Conservation (phyloP, 208 protist species). For the Wallacemonas sp. region DNA sequence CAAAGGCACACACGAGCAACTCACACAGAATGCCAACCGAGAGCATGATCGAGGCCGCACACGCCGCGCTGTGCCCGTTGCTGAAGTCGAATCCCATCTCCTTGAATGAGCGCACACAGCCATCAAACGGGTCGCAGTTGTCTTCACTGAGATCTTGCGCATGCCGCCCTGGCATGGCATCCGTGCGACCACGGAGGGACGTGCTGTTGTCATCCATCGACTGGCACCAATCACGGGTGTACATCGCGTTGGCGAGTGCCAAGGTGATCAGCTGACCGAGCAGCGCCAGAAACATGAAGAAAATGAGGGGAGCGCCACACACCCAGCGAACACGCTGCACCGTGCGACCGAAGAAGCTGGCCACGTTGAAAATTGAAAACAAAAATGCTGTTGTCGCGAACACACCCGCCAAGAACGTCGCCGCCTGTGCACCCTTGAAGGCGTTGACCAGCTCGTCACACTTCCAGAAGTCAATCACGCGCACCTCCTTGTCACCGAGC, state of each 20-base stretch:
- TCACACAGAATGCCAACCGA: neutral
- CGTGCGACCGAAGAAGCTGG: slow-evolving; percentile 13
- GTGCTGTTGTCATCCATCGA: neutral
- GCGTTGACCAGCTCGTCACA: slow-evolving; percentile 14
- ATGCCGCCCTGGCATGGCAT: neutral
- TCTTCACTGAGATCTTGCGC: neutral
- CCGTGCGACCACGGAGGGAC: neutral
- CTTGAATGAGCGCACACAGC: slow-evolving; percentile 26
- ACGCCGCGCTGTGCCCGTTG: neutral
- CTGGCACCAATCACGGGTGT: slow-evolving; percentile 18
- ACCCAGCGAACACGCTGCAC: slow-evolving; percentile 6
- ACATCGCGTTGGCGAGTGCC: slow-evolving; percentile 16
- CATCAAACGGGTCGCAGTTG: slow-evolving; percentile 23
- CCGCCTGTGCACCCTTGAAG: slow-evolving; percentile 18
- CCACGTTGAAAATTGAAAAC: slow-evolving; percentile 13
- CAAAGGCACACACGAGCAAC: slow-evolving; percentile 1
- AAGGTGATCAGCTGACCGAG: neutral
- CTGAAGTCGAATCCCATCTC: slow-evolving; percentile 27
- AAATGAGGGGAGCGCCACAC: slow-evolving; percentile 13
- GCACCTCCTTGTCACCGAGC: slow-evolving; percentile 12
- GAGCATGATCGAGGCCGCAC: slow-evolving; percentile 1
- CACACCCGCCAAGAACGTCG: slow-evolving; percentile 9
- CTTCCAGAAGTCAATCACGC: slow-evolving; percentile 13
- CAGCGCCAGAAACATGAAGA: slow-evolving; percentile 11
- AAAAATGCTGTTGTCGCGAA: slow-evolving; percentile 10